Base-by-base conservation (phyloP, 192 early-diverging fungal species). In the Allomyces macrogynus region DNA sequence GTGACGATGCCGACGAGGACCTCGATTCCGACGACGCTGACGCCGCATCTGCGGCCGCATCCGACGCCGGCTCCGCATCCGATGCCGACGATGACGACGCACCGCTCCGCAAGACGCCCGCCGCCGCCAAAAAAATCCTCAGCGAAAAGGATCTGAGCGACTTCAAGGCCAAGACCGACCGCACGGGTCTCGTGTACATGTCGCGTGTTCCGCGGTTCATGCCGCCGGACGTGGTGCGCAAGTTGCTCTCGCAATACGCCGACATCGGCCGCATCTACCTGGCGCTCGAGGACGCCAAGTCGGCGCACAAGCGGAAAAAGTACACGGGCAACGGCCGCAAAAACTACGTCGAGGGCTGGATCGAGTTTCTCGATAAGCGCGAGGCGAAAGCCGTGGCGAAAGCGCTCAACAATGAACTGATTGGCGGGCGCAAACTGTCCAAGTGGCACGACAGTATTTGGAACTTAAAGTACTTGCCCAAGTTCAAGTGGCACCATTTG, bases 401-500 rank as follows among this genome's bases (percentile, higher is more conserved):
- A 4, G 74, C 79, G 66, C 74, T 98, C 60, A 98, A 98, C 73
- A 83, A 85, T 66, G 81, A 81, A 32, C 78, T 75, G 57, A 89
- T 98, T 74, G 91, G 85, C 9, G 88, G 89, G 26, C 94, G 91
- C 67, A 92, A 91, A 73, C 79, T 86, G 40, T 83, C 78, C 61
- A 80, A 78, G 64, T 92, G 91, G 72, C 88, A 93, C 73, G 92
- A 95, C 69, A 92, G 96, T 64, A 74, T 96, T 69, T 98, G 95
- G 95, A 96, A 88, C 71, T 86, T 98, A 62, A 92, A 91, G 73
- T 98, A 98, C 67, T 73, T 98, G 40, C 87, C 91, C 40, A 84
- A 86, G 63, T 98, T 98, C 77, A 98, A 98, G 70, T 98, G 95
- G 95, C 75, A 86, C 57, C 86, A 98, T 69, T 72, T 98, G 63